Conservation (phyloP, 495 filamentous ascomycete genomes). For the Penicillium crystallinum region DNA sequence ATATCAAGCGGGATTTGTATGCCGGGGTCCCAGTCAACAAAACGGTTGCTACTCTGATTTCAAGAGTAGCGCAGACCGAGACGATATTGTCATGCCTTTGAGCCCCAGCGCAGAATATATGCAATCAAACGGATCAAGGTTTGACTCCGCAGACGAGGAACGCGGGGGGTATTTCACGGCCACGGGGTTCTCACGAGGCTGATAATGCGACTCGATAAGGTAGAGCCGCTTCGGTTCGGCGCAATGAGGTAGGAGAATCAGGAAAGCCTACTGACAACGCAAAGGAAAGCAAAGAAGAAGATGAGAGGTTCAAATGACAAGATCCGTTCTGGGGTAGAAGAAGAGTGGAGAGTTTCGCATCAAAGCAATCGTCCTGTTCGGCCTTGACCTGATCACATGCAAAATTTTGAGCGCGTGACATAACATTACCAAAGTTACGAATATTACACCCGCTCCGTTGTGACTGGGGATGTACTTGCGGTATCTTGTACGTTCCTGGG, state of each 20-base stretch:
- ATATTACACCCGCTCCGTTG: constrained; percentile 7
- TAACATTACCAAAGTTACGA: constrained; percentile 28
- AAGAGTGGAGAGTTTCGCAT: constrained; percentile 9
- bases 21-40: background rate
- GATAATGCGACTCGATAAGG: constrained; percentile 3
- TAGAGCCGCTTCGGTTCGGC: background rate
- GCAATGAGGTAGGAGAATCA: background rate
- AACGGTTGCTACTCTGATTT: constrained; percentile 21
- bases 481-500: constrained; percentile 4
- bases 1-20: background rate
- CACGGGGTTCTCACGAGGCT: background rate
- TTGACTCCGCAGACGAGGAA: constrained; percentile 5
- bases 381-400: constrained; percentile 38
- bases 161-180: constrained; percentile 4
- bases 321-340: constrained; percentile 2
- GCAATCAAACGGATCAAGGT: constrained; percentile 1
- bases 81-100: constrained; percentile 33
- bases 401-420: constrained; percentile 30
- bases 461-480: background rate
- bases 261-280: background rate
- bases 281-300: background rate
- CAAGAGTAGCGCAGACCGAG: constrained; percentile 22
- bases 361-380: constrained; percentile 5
- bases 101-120: background rate
- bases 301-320: constrained; percentile 2